Evolutionary conservation across 306 rosid species (phyloP).

Genomic region (Citrullus colocynthis): DNA sequence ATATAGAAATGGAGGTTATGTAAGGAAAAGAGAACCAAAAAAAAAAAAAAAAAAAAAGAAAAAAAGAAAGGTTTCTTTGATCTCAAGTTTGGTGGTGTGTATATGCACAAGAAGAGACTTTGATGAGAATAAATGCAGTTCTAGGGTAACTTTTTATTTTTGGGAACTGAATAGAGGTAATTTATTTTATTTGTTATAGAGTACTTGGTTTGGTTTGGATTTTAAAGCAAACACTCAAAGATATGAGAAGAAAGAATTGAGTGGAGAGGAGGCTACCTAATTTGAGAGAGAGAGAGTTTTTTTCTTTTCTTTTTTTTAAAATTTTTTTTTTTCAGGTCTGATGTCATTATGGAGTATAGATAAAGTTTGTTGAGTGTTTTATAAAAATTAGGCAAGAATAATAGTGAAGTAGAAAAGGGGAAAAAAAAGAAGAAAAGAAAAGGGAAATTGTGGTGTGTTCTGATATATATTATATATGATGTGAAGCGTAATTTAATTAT

Average conservation of each 20-base stretch:
- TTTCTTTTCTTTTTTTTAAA: background rate
- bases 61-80: slow-evolving; percentile 3
- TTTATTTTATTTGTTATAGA: background rate
- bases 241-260: background rate
- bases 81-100: background rate
- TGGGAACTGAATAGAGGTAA: background rate
- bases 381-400: background rate
- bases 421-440: background rate
- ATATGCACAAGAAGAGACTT: background rate
- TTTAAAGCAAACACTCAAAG: slow-evolving; percentile 6
- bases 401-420: background rate
- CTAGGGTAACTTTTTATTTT: background rate
- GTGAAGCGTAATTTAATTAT: background rate
- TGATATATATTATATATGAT: background rate
- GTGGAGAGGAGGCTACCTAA: slow-evolving; percentile 11
- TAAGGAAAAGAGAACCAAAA: background rate
- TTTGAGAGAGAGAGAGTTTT: background rate
- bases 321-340: background rate
- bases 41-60: background rate
- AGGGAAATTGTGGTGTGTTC: background rate
- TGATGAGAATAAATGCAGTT: slow-evolving; percentile 5
- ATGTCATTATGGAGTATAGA: slow-evolving; percentile 6
- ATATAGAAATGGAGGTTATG: background rate
- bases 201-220: background rate
- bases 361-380: background rate